Conservation (phyloP, 148 eudicot species). For the Camellia sinensis region DNA sequence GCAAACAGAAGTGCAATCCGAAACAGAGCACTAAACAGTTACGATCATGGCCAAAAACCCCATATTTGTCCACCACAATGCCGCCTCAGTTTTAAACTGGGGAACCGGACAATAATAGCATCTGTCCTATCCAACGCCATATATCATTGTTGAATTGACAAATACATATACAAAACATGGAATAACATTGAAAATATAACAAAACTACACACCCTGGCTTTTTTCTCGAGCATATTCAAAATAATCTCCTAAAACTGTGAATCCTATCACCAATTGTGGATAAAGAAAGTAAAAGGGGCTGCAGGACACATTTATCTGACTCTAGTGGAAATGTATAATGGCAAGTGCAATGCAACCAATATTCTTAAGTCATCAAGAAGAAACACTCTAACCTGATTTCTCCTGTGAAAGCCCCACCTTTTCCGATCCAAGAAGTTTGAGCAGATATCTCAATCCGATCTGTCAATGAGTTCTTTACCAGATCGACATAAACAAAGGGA, state of each 20-base stretch:
- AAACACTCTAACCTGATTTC: constrained; percentile 71
- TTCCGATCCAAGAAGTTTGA: constrained; percentile 92
- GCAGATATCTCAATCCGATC: constrained; percentile 81
- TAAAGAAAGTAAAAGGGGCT: no score
- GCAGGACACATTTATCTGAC: neutral
- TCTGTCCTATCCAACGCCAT: neutral
- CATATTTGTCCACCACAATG: neutral
- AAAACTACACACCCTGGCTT: neutral
- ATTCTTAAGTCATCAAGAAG: neutral
- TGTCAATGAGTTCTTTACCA: constrained; percentile 77
- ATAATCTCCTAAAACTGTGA: neutral
- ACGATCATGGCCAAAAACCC: neutral
- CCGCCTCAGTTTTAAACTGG: neutral
- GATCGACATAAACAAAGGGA: constrained; percentile 86
- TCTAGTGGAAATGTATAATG: neutral
- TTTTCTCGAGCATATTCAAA: neutral
- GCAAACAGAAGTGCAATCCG: neutral
- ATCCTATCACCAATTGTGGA: neutral
- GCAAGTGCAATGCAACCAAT: constrained; percentile 1
- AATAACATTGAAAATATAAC: neutral
- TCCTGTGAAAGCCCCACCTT: constrained; percentile 98
- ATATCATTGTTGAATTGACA: neutral
- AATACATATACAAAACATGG: neutral
- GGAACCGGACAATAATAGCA: neutral
- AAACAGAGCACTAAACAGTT: neutral